These are phyloP conservation scores for Cladosporium oxysporum DNA, from an alignment of 2,329 filamentous ascomycete genomes.

Conservation along the genomic window DNA sequence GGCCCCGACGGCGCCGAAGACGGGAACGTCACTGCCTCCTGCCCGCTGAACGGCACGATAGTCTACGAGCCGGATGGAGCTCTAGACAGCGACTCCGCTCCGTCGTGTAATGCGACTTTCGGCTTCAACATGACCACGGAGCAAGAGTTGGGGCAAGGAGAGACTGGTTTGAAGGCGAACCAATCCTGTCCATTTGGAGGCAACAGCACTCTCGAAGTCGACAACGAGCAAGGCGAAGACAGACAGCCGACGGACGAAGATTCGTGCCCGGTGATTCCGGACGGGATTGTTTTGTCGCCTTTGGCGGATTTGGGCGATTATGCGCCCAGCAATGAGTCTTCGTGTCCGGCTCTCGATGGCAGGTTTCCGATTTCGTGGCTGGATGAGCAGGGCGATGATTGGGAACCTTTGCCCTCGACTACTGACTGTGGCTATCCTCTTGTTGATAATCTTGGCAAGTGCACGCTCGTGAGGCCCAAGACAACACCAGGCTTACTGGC, in stretches of 20 bases:
- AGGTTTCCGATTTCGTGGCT: neutral
- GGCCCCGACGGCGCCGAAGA: constrained; percentile 19
- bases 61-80: neutral
- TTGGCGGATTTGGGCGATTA: neutral
- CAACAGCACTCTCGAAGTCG: neutral
- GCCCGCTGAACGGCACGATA: neutral
- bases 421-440: neutral
- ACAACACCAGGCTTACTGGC: no score
- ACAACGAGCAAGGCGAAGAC: constrained; percentile 16
- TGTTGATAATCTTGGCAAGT: neutral
- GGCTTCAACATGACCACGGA: neutral
- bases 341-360: neutral
- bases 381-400: constrained; percentile 14
- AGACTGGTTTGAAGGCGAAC: neutral
- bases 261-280: neutral
- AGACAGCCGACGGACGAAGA: neutral
- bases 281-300: neutral
- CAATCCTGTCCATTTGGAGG: neutral
- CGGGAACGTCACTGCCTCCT: neutral
- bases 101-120: neutral
- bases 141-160: neutral
- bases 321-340: neutral
- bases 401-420: neutral
- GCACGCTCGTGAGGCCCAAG: neutral
- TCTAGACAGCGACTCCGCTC: neutral